Conservation (phyloP, 2,329 filamentous ascomycete species). For the Calonectria montana region DNA sequence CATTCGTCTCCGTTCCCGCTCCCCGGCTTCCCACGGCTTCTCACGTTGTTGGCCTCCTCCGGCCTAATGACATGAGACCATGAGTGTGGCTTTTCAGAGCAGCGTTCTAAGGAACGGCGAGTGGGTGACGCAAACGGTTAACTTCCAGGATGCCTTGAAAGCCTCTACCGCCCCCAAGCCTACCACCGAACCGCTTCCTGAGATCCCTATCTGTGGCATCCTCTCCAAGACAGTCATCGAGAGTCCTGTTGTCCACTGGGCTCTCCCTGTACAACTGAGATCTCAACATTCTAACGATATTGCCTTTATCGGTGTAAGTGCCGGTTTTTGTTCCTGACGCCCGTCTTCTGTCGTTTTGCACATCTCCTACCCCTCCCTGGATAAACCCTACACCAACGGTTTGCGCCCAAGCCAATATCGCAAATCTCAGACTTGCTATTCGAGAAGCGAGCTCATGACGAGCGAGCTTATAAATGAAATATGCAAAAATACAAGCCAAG, state of each 20-base stretch:
- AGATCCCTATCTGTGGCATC: slow-evolving; percentile 72
- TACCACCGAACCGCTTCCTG: slow-evolving; percentile 44
- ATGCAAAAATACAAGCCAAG: background rate
- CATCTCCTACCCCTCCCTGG: background rate
- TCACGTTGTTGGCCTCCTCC: background rate
- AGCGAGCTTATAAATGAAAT: background rate
- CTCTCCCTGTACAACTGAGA: slow-evolving; percentile 83
- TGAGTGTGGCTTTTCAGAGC: slow-evolving; percentile 62
- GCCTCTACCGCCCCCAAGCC: slow-evolving; percentile 49
- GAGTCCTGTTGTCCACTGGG: slow-evolving; percentile 80
- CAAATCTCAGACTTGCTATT: background rate
- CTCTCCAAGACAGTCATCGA: slow-evolving; percentile 82
- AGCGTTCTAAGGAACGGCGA: slow-evolving; percentile 64
- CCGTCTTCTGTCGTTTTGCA: background rate
- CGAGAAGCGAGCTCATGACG: background rate
- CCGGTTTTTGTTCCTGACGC: slow-evolving; percentile 28
- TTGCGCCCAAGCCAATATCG: background rate
- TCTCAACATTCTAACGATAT: slow-evolving; percentile 80
- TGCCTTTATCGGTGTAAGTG: slow-evolving; percentile 82
- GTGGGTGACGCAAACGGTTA: slow-evolving; percentile 67
- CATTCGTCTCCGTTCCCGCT: slow-evolving; percentile 10
- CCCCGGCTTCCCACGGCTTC: slow-evolving; percentile 3
- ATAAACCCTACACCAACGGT: background rate
- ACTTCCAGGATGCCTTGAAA: slow-evolving; percentile 56
- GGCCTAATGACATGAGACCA: slow-evolving; percentile 37